phyloP scores from a whole-genome alignment of 768 basidiomycete species.

The Trichaptum fuscoviolaceum region DNA sequence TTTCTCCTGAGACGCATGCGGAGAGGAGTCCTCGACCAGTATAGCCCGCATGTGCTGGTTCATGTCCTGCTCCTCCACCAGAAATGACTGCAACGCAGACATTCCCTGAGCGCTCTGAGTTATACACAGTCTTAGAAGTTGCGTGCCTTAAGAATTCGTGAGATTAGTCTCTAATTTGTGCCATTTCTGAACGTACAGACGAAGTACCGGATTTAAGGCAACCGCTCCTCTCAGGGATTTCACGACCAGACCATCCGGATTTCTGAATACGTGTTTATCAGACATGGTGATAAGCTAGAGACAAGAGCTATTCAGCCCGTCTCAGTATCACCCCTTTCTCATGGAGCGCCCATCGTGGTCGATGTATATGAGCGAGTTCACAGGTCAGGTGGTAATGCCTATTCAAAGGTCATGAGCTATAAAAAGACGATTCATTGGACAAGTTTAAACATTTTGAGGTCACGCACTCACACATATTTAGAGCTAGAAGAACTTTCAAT shows the following conservation, averaged over 20 bases:
- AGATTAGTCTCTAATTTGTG: background rate
- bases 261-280: constrained; percentile 37
- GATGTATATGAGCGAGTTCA: no score
- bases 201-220: constrained; percentile 34
- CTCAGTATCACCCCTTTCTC: background rate
- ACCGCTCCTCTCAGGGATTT: constrained; percentile 38
- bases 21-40: constrained; percentile 52
- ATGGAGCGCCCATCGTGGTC: background rate
- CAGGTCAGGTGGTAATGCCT: no score
- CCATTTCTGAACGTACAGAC: constrained; percentile 27
- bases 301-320: background rate
- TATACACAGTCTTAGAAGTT: constrained; percentile 32
- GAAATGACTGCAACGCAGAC: constrained; percentile 37
- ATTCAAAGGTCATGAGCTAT: no score
- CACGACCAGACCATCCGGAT: constrained; percentile 37
- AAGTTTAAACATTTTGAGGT: no score
- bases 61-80: constrained; percentile 53
- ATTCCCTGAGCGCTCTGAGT: constrained; percentile 16
- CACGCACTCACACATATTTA: no score
- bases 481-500: no score
- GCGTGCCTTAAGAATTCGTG: constrained; percentile 25
- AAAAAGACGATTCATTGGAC: no score
- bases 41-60: constrained; percentile 54
- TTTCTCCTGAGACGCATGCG: constrained; percentile 54
- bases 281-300: constrained; percentile 25